Conservation (phyloP, 2,329 filamentous ascomycete species). For the Ophiocordyceps robertsii region DNA sequence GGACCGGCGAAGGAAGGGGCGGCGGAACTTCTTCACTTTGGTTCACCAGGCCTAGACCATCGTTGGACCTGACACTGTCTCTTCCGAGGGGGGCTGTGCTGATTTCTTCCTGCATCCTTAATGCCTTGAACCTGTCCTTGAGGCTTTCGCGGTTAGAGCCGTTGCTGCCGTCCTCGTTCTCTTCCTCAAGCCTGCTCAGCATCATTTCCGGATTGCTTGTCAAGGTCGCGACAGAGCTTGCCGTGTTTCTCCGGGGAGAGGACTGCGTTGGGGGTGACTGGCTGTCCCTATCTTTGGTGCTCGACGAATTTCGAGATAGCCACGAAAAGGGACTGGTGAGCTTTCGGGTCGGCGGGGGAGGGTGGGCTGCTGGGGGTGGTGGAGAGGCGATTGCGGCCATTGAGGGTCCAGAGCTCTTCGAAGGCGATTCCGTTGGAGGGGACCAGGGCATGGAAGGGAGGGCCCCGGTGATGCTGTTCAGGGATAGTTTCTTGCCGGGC, state of each 20-base stretch:
- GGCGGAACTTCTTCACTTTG: conserved; percentile 12
- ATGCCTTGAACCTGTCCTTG: conserved; percentile 65
- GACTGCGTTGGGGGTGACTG: conserved; percentile 34
- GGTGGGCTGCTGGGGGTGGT: conserved; percentile 11
- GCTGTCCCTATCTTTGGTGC: conserved; percentile 36
- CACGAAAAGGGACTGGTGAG: conserved; percentile 80
- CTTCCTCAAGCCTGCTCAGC: conserved; percentile 64
- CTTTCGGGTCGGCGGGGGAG: conserved; percentile 44
- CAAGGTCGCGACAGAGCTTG: conserved; percentile 65
- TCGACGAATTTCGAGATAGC: conserved; percentile 56
- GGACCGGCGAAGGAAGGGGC: conserved; percentile 34
- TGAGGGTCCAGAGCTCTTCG: conserved; percentile 29
- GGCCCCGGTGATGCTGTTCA: conserved; percentile 58
- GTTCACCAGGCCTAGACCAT: conserved; percentile 8
- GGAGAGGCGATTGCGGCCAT: conserved; percentile 16
- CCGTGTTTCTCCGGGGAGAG: conserved; percentile 54
- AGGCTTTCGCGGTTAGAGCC: conserved; percentile 46
- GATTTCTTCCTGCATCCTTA: conserved; percentile 63
- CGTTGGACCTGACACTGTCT: conserved; percentile 36
- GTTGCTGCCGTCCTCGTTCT: conserved; percentile 36
- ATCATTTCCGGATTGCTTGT: conserved; percentile 73
- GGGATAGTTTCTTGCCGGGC: conserved; percentile 43
- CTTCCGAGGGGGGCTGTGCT: conserved; percentile 37
- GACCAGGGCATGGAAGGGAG: conserved; percentile 65
- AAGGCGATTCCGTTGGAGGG: conserved; percentile 36